Evolutionary conservation across 352 stramenopile genomes (phyloP).

Genomic region (Globisporangium viniferum): DNA sequence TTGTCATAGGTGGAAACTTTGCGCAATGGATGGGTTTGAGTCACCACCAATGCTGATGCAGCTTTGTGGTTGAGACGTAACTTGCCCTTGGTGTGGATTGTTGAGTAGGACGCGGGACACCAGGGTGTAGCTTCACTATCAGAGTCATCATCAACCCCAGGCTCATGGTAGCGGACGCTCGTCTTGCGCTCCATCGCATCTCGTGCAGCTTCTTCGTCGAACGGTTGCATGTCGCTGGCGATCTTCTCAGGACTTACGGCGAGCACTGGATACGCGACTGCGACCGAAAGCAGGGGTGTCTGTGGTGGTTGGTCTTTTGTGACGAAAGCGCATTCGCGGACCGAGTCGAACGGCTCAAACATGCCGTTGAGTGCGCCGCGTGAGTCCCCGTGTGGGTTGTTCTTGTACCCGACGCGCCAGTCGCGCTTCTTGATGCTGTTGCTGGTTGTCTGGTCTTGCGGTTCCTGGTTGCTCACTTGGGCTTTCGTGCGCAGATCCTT

Average conservation of each 20-base stretch:
- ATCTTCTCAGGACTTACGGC: conserved; percentile 11
- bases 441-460: not conserved
- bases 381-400: conserved; percentile 23
- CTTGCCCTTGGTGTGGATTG: conserved; percentile 16
- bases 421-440: conserved; percentile 17
- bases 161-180: not conserved
- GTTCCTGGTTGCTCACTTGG: conserved; percentile 3
- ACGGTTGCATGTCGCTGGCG: conserved; percentile 15
- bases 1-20: conserved; percentile 1
- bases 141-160: not conserved
- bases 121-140: conserved; percentile 19
- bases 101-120: conserved; percentile 38
- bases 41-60: not conserved
- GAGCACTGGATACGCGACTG: conserved; percentile 29
- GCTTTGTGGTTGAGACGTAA: not conserved
- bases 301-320: not conserved
- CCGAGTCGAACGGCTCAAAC: conserved; percentile 45
- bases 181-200: conserved; percentile 23
- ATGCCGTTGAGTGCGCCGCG: conserved; percentile 31
- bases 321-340: conserved; percentile 27
- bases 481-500: conserved; percentile 24
- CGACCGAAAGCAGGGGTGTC: conserved; percentile 8
- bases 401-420: conserved; percentile 51
- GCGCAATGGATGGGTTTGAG: conserved; percentile 32
- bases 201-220: conserved; percentile 19